These are phyloP conservation scores for Phycomyces nitens DNA, from an alignment of 192 early-diverging fungal genomes.

Conservation along the genomic window DNA sequence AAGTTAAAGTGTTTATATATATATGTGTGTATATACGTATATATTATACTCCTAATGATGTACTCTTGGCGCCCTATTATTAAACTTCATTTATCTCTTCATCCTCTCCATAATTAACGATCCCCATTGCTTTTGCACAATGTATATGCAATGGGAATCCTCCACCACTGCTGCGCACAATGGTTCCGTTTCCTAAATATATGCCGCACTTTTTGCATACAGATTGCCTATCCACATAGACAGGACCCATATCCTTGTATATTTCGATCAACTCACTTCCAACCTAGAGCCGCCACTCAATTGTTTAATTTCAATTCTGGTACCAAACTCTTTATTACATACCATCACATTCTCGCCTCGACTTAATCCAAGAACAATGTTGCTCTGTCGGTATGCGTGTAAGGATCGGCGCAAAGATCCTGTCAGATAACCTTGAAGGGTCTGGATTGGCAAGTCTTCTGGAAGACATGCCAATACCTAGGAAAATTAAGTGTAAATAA, in stretches of 20 bases:
- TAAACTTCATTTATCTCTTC: neutral
- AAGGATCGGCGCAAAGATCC: constrained; percentile 43
- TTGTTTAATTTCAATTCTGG: neutral
- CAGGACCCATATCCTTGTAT: constrained; percentile 39
- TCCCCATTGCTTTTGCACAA: constrained; percentile 25
- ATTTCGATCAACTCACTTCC: constrained; percentile 38
- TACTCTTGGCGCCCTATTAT: too few species aligned
- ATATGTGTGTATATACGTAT: constrained; percentile 2
- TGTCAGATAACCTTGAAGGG: constrained; percentile 43
- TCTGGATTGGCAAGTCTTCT: constrained; percentile 48
- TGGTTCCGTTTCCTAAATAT: constrained; percentile 35
- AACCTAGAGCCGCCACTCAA: constrained; percentile 22
- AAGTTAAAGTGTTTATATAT: too few species aligned
- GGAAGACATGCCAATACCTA: constrained; percentile 51
- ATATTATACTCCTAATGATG: neutral
- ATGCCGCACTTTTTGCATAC: constrained; percentile 39
- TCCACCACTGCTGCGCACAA: constrained; percentile 36
- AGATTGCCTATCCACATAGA: constrained; percentile 36
- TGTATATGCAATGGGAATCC: constrained; percentile 40
- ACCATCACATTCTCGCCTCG: constrained; percentile 49
- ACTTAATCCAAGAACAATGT: constrained; percentile 45
- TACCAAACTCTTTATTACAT: neutral
- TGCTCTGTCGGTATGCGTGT: constrained; percentile 43
- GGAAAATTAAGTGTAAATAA: neutral
- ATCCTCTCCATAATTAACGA: neutral